Conservation (phyloP, 176 grass and related monocot species). For the Pontederia crassipes region DNA sequence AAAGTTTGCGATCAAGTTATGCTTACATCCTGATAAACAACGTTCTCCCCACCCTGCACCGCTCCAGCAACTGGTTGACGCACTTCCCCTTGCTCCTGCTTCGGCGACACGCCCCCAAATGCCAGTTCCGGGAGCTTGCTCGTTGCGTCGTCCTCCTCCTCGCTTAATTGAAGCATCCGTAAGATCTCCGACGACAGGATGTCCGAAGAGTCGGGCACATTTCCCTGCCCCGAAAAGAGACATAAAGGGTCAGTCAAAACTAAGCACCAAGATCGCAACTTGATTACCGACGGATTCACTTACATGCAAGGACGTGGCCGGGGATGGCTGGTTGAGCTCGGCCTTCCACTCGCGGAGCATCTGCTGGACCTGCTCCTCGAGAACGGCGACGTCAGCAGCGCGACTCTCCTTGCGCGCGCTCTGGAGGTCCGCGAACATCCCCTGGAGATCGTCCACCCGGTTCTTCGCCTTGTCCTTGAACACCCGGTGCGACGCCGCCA, state of each 20-base stretch:
- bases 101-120: background rate
- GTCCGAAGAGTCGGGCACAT: constrained; percentile 28
- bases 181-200: constrained; percentile 48
- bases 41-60: background rate
- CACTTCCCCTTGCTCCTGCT: background rate
- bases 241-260: background rate
- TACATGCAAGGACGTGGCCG: constrained; percentile 59
- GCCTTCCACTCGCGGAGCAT: constrained; percentile 89
- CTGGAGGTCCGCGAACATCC: constrained; percentile 79
- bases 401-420: constrained; percentile 81
- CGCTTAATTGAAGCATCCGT: constrained; percentile 54
- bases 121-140: constrained; percentile 41
- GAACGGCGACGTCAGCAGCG: constrained; percentile 56
- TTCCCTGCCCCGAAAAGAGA: constrained; percentile 26
- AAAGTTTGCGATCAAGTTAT: background rate
- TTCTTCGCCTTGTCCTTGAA: constrained; percentile 86
- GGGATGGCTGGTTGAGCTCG: constrained; percentile 74
- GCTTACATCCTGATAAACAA: background rate
- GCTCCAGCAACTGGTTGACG: background rate
- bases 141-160: constrained; percentile 86
- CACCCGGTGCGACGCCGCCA: constrained; percentile 42
- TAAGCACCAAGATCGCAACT: constrained; percentile 3
- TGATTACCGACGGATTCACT: constrained; percentile 4
- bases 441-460: constrained; percentile 78
- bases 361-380: constrained; percentile 82